Percentiles rank a stretch among this genome's conserved stretches.
Conservation (phyloP, 345 rosid species). For the Dipteronia dyeriana region DNA sequence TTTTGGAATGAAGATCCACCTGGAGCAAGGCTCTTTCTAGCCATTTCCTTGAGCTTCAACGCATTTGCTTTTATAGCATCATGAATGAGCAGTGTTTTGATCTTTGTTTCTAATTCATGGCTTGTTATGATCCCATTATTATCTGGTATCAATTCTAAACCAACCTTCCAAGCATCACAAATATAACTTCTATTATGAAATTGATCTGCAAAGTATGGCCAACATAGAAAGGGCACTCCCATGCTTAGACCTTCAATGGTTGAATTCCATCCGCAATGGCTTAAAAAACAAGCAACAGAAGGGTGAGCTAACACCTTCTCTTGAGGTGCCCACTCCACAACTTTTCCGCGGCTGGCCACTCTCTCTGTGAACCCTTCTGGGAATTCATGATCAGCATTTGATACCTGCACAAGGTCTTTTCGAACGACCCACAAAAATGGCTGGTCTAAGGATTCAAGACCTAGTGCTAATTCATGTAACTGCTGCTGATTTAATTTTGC, state of each 20-base stretch:
- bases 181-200: slow-evolving; percentile 32
- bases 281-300: slow-evolving; percentile 32
- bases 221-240: slow-evolving; percentile 43
- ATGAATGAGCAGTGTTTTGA: slow-evolving; percentile 11
- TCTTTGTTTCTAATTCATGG: slow-evolving; percentile 27
- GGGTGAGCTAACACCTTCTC: slow-evolving; percentile 34
- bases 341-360: slow-evolving; percentile 15
- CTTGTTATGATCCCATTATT: slow-evolving; percentile 34
- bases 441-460: slow-evolving; percentile 26
- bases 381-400: neutral
- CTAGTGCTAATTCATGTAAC: slow-evolving; percentile 37
- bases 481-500: slow-evolving; percentile 27
- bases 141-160: slow-evolving; percentile 10
- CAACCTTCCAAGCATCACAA: slow-evolving; percentile 35
- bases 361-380: slow-evolving; percentile 32
- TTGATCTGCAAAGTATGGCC: slow-evolving; percentile 39
- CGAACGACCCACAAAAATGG: slow-evolving; percentile 43
- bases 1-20: slow-evolving; percentile 40
- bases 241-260: slow-evolving; percentile 31
- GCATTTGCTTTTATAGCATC: slow-evolving; percentile 23
- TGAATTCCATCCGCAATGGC: slow-evolving; percentile 48
- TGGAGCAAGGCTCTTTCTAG: slow-evolving; percentile 12
- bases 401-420: slow-evolving; percentile 10
- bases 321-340: slow-evolving; percentile 39
- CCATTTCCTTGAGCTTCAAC: slow-evolving; percentile 32